Evolutionary conservation across 768 basidiomycete species (phyloP).

Genomic region (Pisolithus albus): DNA sequence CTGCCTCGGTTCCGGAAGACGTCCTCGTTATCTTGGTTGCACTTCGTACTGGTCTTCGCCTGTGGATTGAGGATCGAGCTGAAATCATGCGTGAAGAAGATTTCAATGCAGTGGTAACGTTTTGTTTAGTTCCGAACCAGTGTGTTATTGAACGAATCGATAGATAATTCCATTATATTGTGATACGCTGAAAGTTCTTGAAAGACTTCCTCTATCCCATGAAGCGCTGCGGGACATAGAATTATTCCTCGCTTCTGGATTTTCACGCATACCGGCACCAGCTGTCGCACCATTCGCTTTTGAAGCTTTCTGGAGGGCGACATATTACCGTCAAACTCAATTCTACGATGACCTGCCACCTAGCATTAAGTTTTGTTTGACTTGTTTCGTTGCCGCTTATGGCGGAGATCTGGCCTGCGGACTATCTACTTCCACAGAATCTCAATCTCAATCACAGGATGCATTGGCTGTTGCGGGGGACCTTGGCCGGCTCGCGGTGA

Average conservation of each 20-base stretch:
- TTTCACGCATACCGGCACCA: conserved; percentile 39
- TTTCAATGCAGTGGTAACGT: conserved; percentile 43
- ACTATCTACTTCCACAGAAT: conserved; percentile 32
- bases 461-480: background rate
- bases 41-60: conserved; percentile 34
- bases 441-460: conserved; percentile 22
- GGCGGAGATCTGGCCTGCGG: conserved; percentile 44
- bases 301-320: conserved; percentile 48
- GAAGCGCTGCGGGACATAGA: conserved; percentile 36
- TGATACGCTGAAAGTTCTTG: conserved; percentile 34
- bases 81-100: conserved; percentile 36
- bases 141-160: background rate
- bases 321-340: conserved; percentile 40
- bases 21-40: conserved; percentile 31
- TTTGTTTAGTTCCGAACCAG: background rate
- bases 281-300: conserved; percentile 49
- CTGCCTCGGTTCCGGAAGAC: conserved; percentile 17
- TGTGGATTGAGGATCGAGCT: conserved; percentile 48
- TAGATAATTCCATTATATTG: conserved; percentile 39
- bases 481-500: background rate
- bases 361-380: conserved; percentile 39
- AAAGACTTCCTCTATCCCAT: conserved; percentile 32
- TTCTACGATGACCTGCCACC: conserved; percentile 35
- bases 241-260: conserved; percentile 45
- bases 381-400: conserved; percentile 40